phyloP scores from a whole-genome alignment of 1,284 basidiomycete species.

The Meripilus lineatus region DNA sequence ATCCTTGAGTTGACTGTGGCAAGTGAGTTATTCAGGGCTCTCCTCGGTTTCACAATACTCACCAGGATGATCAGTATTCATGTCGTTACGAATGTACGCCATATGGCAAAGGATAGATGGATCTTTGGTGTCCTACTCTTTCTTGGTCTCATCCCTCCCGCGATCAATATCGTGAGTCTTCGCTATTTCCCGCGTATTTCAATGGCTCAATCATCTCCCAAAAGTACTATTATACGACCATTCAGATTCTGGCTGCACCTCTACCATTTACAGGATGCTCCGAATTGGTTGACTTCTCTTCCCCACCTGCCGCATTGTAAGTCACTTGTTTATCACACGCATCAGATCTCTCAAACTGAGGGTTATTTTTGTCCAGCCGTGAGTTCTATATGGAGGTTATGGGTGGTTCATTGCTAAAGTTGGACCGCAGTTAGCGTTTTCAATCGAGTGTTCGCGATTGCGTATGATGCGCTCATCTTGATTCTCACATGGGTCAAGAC shows the following conservation, averaged over 20 bases:
- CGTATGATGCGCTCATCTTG: conserved; percentile 14
- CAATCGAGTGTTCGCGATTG: conserved; percentile 15
- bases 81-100: conserved; percentile 16
- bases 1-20: conserved; percentile 3
- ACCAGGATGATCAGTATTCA: conserved; percentile 11
- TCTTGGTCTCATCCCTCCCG: conserved; percentile 13
- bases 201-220: not conserved
- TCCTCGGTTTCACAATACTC: not conserved
- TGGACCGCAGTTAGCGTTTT: conserved; percentile 15
- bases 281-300: conserved; percentile 6
- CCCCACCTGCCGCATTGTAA: conserved; percentile 6
- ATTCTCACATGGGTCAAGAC: conserved; percentile 19
- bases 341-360: not conserved
- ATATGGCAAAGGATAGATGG: conserved; percentile 13
- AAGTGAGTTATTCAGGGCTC: not conserved
- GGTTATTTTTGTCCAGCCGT: conserved; percentile 7
- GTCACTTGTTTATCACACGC: not conserved
- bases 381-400: no score
- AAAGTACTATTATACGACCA: conserved; percentile 36
- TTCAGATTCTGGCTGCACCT: conserved; percentile 44
- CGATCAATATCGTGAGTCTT: conserved; percentile 13
- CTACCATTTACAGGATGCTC: conserved; percentile 13
- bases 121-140: conserved; percentile 12
- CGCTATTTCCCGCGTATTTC: not conserved
- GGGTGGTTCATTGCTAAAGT: not conserved